Base-by-base conservation (phyloP, 1,139 yeast genomes). In the Sugiyamaella novakii region DNA sequence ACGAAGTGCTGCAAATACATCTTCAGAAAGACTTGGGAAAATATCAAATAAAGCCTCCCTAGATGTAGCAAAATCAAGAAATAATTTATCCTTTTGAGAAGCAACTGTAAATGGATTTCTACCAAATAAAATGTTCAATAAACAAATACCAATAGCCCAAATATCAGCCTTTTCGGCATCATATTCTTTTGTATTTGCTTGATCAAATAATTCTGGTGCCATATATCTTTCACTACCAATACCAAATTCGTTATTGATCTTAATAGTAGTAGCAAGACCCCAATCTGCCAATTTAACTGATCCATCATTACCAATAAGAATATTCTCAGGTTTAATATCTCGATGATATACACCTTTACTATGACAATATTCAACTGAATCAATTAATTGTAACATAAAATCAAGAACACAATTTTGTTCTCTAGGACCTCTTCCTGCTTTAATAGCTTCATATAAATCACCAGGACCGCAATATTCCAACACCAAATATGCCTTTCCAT, bases 221-320 rank as follows among this genome's bases (percentile, higher is more conserved):
- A 92, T 92, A 68, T 92, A 92, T 53, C 97, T 76, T 67, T 91
- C 97, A 43, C 92, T 83, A 19, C 98, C 98, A 51, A 91, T 87
- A 56, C 91, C 96, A 66, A 89, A 87, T 61, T 91, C 97, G 36
- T 78, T 70, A 60, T 89, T 83, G 39, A 70, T 70, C 46, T 72
- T 71, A 25, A 76, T 72, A 14, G 85, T 80, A 1, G 97, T 84
- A 1, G 96, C 95, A 60, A 88, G 74, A 2, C 96, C 96, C 92
- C 95, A 88, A 70, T 88, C 96, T 50, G 95, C 87, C 48, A 88
- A 72, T 64, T 87, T 87, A 60, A 88, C 82, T 25, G 84, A 74
- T 61, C 87, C 92, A 52, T 84, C 83, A 44, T 54, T 55, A 38
- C 84, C 75, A 56, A 88, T 83, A 62, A 88, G 75, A 42, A 88